Base-by-base conservation (phyloP, 2,329 filamentous ascomycete species). In the Thermochaetoides dissita region DNA sequence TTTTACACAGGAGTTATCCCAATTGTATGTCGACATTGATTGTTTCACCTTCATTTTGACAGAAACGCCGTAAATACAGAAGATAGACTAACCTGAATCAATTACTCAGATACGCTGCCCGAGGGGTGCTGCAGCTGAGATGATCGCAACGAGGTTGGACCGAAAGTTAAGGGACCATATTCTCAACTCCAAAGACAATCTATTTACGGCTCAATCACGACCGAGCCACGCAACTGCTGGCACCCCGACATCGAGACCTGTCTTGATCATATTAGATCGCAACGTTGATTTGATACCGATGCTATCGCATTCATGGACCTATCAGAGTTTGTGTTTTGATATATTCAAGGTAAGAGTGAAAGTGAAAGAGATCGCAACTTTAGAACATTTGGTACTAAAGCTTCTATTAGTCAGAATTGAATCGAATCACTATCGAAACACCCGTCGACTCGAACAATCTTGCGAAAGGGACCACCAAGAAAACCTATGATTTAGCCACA, bases 241-340 rank as follows among this genome's bases (percentile, higher is more conserved):
- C 10, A 80, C 83, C 0, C 74, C 81, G 2, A 75, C 79, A 7
- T 84, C 85, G 24, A 71, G 93, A 38, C 91, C 93, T 1, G 86
- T 96, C 0, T 75, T 98, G 37, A 78, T 98, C 51, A 83, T 98
- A 40, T 81, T 96, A 38, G 91, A 98, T 62, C 81, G 91, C 52
- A 96, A 95, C 56, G 80, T 98, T 36, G 91, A 98, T 60, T 66
- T 98, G 41, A 86, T 94, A 49, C 88, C 91, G 2, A 96, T 98
- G 91, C 73, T 98, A n/a, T 95, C 89, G 10, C 91, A 98, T 63
- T 95, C 88, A 12, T 74, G 70, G 70, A 73, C 73, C 7, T 78
- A 94, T 54, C 87, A 94, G 60, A 91, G 84, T 7, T 67, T 94
- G 8, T 84, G 94, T 10, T 83, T 77, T 51, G 76, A 74, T 48